Conservation (phyloP, 2,329 filamentous ascomycete genomes). For the Epichloe aotearoae region DNA sequence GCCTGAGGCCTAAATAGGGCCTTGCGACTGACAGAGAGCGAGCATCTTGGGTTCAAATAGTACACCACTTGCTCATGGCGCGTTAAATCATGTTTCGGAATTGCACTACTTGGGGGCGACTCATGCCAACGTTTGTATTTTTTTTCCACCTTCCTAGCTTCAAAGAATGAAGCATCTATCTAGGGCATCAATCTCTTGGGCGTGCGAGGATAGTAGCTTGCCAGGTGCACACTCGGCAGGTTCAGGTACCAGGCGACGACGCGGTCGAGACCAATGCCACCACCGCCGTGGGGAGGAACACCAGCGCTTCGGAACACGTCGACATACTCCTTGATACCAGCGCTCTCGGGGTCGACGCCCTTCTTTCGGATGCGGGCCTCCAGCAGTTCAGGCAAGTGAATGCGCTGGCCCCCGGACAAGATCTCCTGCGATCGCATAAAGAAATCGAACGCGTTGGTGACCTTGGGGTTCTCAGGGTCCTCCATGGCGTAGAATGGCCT, state of each 20-base stretch:
- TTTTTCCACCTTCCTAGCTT: no score
- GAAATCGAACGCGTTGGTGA: constrained; percentile 64
- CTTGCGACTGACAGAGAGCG: no score
- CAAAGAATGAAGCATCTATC: neutral
- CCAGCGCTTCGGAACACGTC: constrained; percentile 69
- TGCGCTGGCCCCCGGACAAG: constrained; percentile 86
- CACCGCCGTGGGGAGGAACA: constrained; percentile 80
- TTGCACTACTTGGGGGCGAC: no score
- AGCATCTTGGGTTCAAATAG: no score
- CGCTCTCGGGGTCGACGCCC: constrained; percentile 63
- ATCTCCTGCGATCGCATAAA: constrained; percentile 92
- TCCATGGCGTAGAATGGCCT: constrained; percentile 57
- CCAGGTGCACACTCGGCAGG: constrained; percentile 45
- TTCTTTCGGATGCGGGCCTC: constrained; percentile 64
- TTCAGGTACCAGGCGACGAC: constrained; percentile 57
- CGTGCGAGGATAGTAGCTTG: constrained; percentile 45
- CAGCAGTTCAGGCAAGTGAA: constrained; percentile 65
- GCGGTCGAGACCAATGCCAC: constrained; percentile 80
- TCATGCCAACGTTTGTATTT: no score
- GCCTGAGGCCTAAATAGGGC: no score
- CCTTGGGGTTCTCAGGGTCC: constrained; percentile 10
- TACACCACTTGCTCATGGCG: no score
- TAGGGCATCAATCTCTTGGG: constrained; percentile 46
- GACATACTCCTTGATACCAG: constrained; percentile 80
- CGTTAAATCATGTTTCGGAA: no score